Base-by-base conservation (phyloP, 805 yeast species). In the Priceomyces haplophilus region DNA sequence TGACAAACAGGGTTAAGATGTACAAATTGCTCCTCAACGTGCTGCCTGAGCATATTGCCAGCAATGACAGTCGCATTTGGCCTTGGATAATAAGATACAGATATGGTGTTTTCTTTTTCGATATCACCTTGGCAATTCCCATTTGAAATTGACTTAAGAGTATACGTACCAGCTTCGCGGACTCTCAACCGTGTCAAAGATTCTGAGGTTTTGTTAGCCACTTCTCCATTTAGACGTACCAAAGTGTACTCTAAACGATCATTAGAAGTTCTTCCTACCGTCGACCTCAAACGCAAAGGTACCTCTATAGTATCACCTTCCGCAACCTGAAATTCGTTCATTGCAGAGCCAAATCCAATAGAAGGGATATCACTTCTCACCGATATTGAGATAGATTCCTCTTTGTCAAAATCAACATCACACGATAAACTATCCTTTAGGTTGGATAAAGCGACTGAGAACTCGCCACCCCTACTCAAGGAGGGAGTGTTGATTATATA, bases 371-470 rank as follows among this genome's bases (percentile, higher is more conserved):
- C 87, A 39, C 80, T 68, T 52, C 90, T 78, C 1, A 89, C 89
- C 23, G 73, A 70, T n/a, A 93, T 68, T 19, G 64, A 73, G 21
- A 68, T 48, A 2, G 46, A 43, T 48, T 85, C 90, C 17, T 77
- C 76, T 15, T 76, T 79, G 36, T 79, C 76, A 43, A 86, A 64
- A 10, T 78, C 79, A n/a, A 87, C 91, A 16, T 75, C 72, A 64
- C 99, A 93, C 0, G 82, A 81, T 8, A 85, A 78, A n/a, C 78
- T 73, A 58, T 93, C 99, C 17, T 73, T 74, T 2, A 87, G 79
- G 8, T 86, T 75, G 2, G 78, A 73, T 47, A 93, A 58, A 1
- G 80, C 71, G 1, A 91, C 62, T 19, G 76, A 74, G 58, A 80
- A 89, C n/a, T 76, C 73, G 3, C 97, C 96, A 16, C 96, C 96